phyloP scores from a whole-genome alignment of 495 filamentous ascomycete genomes.

The Penicillium simplicissimum region DNA sequence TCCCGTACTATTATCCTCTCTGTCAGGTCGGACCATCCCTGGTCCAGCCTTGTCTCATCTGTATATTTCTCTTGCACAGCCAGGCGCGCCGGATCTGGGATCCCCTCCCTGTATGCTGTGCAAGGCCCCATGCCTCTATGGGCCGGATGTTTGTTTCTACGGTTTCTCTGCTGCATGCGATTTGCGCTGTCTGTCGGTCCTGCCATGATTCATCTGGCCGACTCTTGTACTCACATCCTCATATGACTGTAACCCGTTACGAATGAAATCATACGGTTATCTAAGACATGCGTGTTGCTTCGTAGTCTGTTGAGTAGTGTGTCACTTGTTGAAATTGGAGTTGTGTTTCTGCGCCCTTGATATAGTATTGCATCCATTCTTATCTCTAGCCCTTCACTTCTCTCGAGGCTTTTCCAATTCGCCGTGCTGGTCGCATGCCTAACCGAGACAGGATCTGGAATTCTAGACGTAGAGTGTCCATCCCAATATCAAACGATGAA shows the following conservation, averaged over 20 bases:
- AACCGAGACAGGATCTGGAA: no score
- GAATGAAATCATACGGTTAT: slow-evolving; percentile 12
- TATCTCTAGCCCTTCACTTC: no score
- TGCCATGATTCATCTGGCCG: slow-evolving; percentile 13
- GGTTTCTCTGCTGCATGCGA: slow-evolving; percentile 5
- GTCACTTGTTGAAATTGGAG: no score
- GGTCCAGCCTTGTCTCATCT: slow-evolving; percentile 6
- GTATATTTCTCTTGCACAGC: slow-evolving; percentile 30
- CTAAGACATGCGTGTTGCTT: slow-evolving; percentile 8
- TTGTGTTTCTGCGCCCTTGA: no score
- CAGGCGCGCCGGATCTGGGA: slow-evolving; percentile 23
- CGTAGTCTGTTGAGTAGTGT: not conserved
- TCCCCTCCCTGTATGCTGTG: slow-evolving; percentile 14
- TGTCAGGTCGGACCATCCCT: slow-evolving; percentile 1
- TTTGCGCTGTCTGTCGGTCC: slow-evolving; percentile 3
- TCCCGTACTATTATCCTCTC: not conserved
- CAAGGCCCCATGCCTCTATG: slow-evolving; percentile 15
- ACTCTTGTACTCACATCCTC: slow-evolving; percentile 5
- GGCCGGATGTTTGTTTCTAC: slow-evolving; percentile 21
- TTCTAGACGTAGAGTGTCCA: no score
- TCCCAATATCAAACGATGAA: no score
- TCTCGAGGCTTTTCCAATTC: no score
- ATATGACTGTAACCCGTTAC: slow-evolving; percentile 8
- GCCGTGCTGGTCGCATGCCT: no score
- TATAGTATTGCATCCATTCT: no score